Base-by-base conservation (phyloP, 306 rosid genomes). In the Dalbergia cochinchinensis region DNA sequence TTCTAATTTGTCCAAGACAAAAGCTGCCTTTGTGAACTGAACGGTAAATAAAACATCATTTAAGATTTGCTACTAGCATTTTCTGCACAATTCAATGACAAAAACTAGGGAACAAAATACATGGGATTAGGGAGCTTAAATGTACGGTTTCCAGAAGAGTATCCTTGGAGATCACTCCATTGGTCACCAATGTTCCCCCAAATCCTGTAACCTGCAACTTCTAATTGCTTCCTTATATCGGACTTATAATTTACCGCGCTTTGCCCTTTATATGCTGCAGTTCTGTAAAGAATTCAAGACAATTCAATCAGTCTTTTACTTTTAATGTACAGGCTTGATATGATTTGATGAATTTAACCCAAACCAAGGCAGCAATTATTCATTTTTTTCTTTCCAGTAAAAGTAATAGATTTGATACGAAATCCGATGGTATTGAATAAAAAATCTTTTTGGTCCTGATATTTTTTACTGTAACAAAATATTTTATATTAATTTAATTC, bases 181-280 rank as follows among this genome's bases (percentile, higher is more conserved):
- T 92, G 97, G 71, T 92, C 97, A 69, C 97, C 97, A 33, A 92
- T 83, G 75, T 92, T 94, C 18, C 98, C 98, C 98, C 97, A 89
- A 51, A 94, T 89, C 63, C 89, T 85, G 62, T 92, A 94, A 1
- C 97, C 97, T 88, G 89, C 77, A 19, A 50, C 83, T 63, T 69
- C 83, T 39, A 91, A 55, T 65, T 88, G 85, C 88, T 73, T 89
- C 73, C 98, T 42, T 31, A 88, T 73, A 7, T 74, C 80, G 0
- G 96, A 90, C 73, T 94, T 94, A 89, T 81, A 94, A 3, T 13
- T 75, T 69, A 82, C 86, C 18, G 92, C 97, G 59, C 91, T 77
- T 77, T 85, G 82, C 61, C 97, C 98, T 84, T 65, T 92, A 74
- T 89, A 78, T 33, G 64, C 82, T 5, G 60, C 58, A 11, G 31